A percentile compares a stretch with the other conserved stretches of the same genome.
These are phyloP conservation scores for Pseudocercospora fuligena DNA, from an alignment of 2,329 filamentous ascomycete genomes.

Conservation along the genomic window DNA sequence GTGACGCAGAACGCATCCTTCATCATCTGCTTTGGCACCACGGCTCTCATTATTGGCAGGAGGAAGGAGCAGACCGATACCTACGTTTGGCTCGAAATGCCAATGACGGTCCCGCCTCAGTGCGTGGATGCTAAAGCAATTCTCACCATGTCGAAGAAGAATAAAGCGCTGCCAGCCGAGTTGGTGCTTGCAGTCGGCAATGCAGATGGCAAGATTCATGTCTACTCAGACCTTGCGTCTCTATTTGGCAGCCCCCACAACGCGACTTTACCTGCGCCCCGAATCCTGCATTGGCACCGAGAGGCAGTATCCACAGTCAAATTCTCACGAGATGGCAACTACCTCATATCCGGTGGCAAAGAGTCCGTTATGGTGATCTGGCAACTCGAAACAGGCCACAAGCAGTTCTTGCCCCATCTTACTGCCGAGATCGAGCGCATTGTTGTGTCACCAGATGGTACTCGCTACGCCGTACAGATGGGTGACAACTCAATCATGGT, in stretches of 20 bases:
- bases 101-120: constrained; percentile 66
- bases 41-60: constrained; percentile 66
- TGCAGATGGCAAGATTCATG: constrained; percentile 73
- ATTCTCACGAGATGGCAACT: constrained; percentile 95
- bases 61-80: constrained; percentile 40
- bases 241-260: constrained; percentile 32
- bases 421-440: constrained; percentile 84
- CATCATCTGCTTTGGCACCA: constrained; percentile 61
- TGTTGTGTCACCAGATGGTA: constrained; percentile 76
- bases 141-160: constrained; percentile 35
- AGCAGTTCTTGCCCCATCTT: constrained; percentile 87
- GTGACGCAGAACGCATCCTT: constrained; percentile 61
- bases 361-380: constrained; percentile 90
- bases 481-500: constrained; percentile 93
- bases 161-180: constrained; percentile 43
- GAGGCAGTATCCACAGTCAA: constrained; percentile 81
- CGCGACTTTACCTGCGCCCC: constrained; percentile 51
- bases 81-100: constrained; percentile 61
- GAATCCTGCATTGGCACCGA: constrained; percentile 89
- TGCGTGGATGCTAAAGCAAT: constrained; percentile 65
- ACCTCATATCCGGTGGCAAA: constrained; percentile 88
- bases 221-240: constrained; percentile 64
- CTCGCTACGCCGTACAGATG: constrained; percentile 81
- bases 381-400: constrained; percentile 86
- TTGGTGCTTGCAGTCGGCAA: constrained; percentile 82